Evolutionary conservation across 2,329 filamentous ascomycete species (phyloP), one percentile per base, ranked within the genome.

Genomic region (Cytospora chrysosperma): DNA sequence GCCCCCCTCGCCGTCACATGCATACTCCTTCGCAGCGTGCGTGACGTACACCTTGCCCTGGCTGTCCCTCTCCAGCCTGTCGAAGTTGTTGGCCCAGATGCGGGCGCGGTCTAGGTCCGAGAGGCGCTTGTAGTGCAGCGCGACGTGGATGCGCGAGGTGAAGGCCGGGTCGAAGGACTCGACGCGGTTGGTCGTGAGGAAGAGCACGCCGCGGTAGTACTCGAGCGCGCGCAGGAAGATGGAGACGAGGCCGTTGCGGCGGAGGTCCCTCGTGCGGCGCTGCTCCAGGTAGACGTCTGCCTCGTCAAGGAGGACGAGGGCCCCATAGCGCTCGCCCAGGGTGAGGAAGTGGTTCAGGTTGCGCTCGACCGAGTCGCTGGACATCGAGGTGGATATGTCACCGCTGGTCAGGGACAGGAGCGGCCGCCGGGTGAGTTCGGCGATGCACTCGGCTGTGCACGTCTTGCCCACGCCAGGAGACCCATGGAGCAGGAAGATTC

Each of bases 221-320:
- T 83, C 81, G 60, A 83, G 75, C 0, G 78, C 79, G n/a, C 80
- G 78, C 27, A 83, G 71, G 71, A 82, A 82, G 61, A 81, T 69
- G 19, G 78, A 80, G 28, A 82, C 80, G 13, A 83, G 73, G 0
- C 77, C 78, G 70, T 83, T 82, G 63, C 79, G 78, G 26, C 70
- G 72, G 55, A 82, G 76, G 68, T 82, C 79, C 30, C 69, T 72
- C 26, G 75, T 69, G 2, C 73, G 73, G 2, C 85, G 82, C 59
- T 79, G 72, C 71, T 86, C 82, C 10, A 88, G 79, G 72, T 85
- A 87, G 21, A 86, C 82, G 61, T 87, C 85, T 3, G 83, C 83
- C 71, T 88, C 85, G 69, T 87, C 84, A 5, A 87, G 76, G 3
- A 87, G 76, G 8, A 85, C 77, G 7, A 86, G 76, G 43, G 78